Evolutionary conservation across 441 rosid species (phyloP), one percentile per base, ranked within the genome.

Genomic region (Adansonia rubrostipa): DNA sequence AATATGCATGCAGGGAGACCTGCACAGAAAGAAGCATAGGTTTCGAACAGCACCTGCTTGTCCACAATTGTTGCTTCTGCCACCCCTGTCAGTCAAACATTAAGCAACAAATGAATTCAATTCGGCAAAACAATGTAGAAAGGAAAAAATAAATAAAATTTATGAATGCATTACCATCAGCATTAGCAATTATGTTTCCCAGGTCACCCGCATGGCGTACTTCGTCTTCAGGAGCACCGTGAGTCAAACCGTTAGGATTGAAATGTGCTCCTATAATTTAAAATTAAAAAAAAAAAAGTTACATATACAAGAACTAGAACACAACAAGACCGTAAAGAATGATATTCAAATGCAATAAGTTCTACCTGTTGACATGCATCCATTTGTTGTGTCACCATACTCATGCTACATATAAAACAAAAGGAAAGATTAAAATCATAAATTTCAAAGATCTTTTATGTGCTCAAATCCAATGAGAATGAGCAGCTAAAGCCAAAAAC

Each of bases 191-290:
- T 85, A 95, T 87, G 97, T 95, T 95, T 93, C 99, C 98, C 98
- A 95, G 97, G 98, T 95, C 99, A 70, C 97, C 99, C 94, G 95
- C 99, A 89, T 92, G 99, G 79, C 98, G 95, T 85, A 86, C 58
- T 89, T 95, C 84, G 57, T 92, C 97, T 75, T 86, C 86, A 78
- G 99, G 99, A 90, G 95, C 96, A 84, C 99, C 99, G 78, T 95
- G 99, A 53, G 93, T 93, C 95, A 85, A 24, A 0, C 77, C 82
- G 54, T 91, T 89, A 69, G 99, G 99, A 83, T 95, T 95, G 84
- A 92, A 95, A 89, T 95, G 98, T 72, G 95, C 77, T 80, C 99
- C 99, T 93, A 63, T 50, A 44, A 73, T 76, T 54, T 33, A 17
- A 56, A 61, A 60, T 50, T 22, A 77, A 20, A 40, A 57, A 17